Conservation (phyloP, 169 alveolate genomes). For the Perkinsus olseni region DNA sequence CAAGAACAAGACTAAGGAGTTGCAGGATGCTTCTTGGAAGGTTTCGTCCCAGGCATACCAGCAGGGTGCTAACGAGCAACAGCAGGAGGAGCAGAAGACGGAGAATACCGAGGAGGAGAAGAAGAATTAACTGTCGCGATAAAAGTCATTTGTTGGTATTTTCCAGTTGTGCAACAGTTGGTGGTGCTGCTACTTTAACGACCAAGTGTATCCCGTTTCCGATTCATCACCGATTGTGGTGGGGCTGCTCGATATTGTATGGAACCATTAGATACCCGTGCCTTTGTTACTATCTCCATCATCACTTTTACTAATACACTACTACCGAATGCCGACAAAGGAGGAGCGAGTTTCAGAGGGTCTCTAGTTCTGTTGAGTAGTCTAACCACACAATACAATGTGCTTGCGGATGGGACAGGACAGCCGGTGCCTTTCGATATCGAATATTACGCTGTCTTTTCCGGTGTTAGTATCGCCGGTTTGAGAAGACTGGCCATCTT, state of each 20-base stretch:
- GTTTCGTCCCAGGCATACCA: constrained; percentile 77
- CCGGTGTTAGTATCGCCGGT: too few species aligned
- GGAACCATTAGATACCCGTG: background rate
- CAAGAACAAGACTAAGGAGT: constrained; percentile 62
- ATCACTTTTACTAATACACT: background rate
- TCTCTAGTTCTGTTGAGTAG: background rate
- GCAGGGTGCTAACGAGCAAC: constrained; percentile 38
- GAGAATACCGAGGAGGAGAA: constrained; percentile 35
- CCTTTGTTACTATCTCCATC: constrained; percentile 2
- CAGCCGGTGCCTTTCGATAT: too few species aligned
- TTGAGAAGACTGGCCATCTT: too few species aligned
- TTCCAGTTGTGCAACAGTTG: too few species aligned
- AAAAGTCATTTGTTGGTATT: too few species aligned
- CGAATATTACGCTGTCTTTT: too few species aligned
- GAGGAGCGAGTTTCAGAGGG: background rate
- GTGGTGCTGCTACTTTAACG: too few species aligned
- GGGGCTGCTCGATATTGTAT: background rate
- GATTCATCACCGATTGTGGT: background rate
- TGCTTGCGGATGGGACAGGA: too few species aligned
- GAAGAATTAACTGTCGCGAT: constrained; percentile 12
- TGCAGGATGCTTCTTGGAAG: constrained; percentile 85
- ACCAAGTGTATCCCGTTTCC: background rate
- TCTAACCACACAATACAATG: background rate
- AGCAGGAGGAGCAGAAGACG: constrained; percentile 39
- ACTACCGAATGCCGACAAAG: background rate